A percentile compares a stretch with the other conserved stretches of the same genome.
These are phyloP conservation scores for Picea abies DNA, from an alignment of 83 land plant species.

Conservation along the genomic window DNA sequence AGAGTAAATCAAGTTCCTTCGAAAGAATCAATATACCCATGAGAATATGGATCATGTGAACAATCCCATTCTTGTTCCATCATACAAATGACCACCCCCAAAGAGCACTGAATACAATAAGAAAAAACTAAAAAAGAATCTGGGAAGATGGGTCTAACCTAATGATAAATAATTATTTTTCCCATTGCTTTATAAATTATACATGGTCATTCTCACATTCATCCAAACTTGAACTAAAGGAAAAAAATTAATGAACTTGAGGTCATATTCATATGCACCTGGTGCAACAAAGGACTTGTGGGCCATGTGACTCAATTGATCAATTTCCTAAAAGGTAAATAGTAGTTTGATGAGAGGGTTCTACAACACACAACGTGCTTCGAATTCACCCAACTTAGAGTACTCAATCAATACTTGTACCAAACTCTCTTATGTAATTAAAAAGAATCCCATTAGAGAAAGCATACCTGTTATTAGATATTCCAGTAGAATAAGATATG, in stretches of 20 bases:
- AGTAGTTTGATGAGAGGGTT: no score
- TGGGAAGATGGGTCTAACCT: slow-evolving; percentile 33
- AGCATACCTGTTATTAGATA: no score
- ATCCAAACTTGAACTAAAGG: slow-evolving; percentile 30
- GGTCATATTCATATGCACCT: no score
- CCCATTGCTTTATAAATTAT: slow-evolving; percentile 29
- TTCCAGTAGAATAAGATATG: no score
- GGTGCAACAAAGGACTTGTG: no score
- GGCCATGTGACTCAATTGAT: no score
- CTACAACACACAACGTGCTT: no score
- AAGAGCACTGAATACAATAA: slow-evolving; percentile 14
- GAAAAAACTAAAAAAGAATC: slow-evolving; percentile 24
- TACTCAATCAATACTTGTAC: no score
- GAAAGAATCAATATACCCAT: slow-evolving; percentile 46
- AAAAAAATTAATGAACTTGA: slow-evolving; percentile 34
- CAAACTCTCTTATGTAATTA: no score
- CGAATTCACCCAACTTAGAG: no score
- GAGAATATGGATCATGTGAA: slow-evolving; percentile 38
- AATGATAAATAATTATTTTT: slow-evolving; percentile 34
- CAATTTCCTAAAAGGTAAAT: no score
- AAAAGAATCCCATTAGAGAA: no score
- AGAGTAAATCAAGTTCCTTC: slow-evolving; percentile 45
- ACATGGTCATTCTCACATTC: slow-evolving; percentile 45
- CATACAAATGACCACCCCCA: slow-evolving; percentile 26
- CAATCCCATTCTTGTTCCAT: slow-evolving; percentile 15